These are phyloP conservation scores for Haplographium delicatum DNA, from an alignment of 495 filamentous ascomycete species.

Conservation along the genomic window DNA sequence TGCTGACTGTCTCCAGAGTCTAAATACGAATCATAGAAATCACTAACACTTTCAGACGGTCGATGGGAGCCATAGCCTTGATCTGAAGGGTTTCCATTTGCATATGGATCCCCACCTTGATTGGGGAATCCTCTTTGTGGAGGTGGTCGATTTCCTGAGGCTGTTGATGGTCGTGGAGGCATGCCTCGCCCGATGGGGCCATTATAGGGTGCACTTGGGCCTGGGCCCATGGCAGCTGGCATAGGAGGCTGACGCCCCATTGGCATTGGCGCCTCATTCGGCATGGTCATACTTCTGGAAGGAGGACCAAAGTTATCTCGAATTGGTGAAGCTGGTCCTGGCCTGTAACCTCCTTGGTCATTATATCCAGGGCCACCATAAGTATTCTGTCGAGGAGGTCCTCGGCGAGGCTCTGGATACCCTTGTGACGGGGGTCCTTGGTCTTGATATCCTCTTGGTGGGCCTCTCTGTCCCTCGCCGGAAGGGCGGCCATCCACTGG, in stretches of 20 bases:
- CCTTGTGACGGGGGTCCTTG: slow-evolving; percentile 22
- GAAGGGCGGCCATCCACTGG: slow-evolving; percentile 16
- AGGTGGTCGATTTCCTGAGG: slow-evolving; percentile 41
- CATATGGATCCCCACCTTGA: slow-evolving; percentile 28
- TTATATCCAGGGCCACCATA: slow-evolving; percentile 21
- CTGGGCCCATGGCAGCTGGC: slow-evolving; percentile 26
- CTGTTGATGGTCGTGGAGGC: slow-evolving; percentile 43
- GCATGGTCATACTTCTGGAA: slow-evolving; percentile 28
- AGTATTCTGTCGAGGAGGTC: slow-evolving; percentile 21
- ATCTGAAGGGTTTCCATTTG: background rate
- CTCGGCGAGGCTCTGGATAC: slow-evolving; percentile 24
- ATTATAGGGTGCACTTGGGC: slow-evolving; percentile 35
- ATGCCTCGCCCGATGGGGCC: slow-evolving; percentile 38
- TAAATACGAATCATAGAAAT: slow-evolving; percentile 56
- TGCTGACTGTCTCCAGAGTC: slow-evolving; percentile 26
- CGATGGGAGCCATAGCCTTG: slow-evolving; percentile 10
- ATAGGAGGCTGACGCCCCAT: slow-evolving; percentile 16
- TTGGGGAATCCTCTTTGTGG: slow-evolving; percentile 40
- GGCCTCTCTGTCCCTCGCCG: slow-evolving; percentile 17
- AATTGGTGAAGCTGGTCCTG: slow-evolving; percentile 17
- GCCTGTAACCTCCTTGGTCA: slow-evolving; percentile 22
- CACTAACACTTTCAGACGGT: slow-evolving; percentile 30
- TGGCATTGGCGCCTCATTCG: slow-evolving; percentile 15
- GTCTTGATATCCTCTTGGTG: slow-evolving; percentile 14
- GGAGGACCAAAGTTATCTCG: slow-evolving; percentile 22